Percentiles rank a stretch among this genome's conserved stretches.
These are phyloP conservation scores for Pseudonitzschia multistriata DNA, from an alignment of 108 stramenopile species.

Conservation along the genomic window DNA sequence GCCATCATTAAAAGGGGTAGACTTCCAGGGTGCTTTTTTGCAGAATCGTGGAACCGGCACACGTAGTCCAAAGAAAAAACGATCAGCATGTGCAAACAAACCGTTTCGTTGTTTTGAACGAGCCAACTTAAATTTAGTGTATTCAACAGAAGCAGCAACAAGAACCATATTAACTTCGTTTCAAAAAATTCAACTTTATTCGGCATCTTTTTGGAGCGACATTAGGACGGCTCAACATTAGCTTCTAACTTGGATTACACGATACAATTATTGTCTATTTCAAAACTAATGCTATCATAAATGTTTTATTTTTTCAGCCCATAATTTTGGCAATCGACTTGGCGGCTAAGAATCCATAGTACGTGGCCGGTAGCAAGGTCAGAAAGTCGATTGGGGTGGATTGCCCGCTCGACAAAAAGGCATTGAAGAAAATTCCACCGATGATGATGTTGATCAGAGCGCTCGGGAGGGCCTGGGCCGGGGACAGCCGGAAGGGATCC, in stretches of 20 bases:
- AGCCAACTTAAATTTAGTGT: too few species aligned
- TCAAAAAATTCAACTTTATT: too few species aligned
- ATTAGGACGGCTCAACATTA: neutral
- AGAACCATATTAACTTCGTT: too few species aligned
- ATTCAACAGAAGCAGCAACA: too few species aligned
- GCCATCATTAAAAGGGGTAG: too few species aligned
- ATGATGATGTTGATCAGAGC: conserved; percentile 24
- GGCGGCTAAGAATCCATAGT: conserved; percentile 24
- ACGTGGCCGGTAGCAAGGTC: conserved; percentile 17
- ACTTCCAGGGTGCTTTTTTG: too few species aligned
- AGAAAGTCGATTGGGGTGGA: conserved; percentile 21
- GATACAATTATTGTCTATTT: neutral
- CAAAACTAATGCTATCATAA: neutral
- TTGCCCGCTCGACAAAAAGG: conserved; percentile 21
- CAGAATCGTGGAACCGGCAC: too few species aligned
- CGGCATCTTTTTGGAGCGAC: too few species aligned
- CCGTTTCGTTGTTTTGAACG: too few species aligned
- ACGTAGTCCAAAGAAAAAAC: too few species aligned
- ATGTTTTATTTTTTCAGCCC: neutral
- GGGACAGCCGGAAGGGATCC: conserved; percentile 18
- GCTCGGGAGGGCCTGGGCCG: conserved; percentile 21
- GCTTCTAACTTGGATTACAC: neutral
- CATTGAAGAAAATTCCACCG: conserved; percentile 24
- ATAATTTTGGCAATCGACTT: conserved; percentile 5
- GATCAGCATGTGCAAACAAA: too few species aligned